Base-by-base conservation (phyloP, 495 filamentous ascomycete species). In the Neurospora sp. region DNA sequence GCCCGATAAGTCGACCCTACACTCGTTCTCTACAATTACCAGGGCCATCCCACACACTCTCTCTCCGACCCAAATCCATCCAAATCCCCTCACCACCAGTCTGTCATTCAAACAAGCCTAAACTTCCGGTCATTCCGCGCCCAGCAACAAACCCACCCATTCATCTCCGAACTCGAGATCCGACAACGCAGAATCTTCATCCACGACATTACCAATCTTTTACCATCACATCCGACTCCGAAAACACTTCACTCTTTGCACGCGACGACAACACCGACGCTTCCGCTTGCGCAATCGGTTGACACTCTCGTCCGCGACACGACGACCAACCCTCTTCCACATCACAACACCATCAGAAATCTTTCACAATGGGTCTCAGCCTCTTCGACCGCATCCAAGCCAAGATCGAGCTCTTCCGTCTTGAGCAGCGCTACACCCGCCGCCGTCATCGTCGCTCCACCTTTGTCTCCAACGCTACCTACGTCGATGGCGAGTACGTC, bases 401-500 rank as follows among this genome's bases (percentile, higher is more conserved):
- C 71, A 89, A 91, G 84, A 86, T 94, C 76, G 93, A 97, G 86
- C 89, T 97, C 78, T 96, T 94, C 86, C 92, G 93, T 39, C 90
- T 98, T 74, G 94, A 98, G 84, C 91, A 97, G 83, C 89, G 93
- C 69, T 98, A 98, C 85, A 94, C 93, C 41, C 91, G 90, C 77
- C 91, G 93, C 80, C 92, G 92, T 76, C 80, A 87, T 72, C 90
- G 93, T 75, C 93, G 94, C 83, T 93, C 89, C 72, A 94, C 91
- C 74, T 97, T 96, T 83, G 89, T 91, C 80, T 91, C 89, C 73
- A 93, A 93, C 77, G 94, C 93, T 27, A 87, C 90, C 79, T 98
- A 98, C 81, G 91, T 97, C 76, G 92, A 97, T 81, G 93, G 93
- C 80, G 94, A 98, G 83, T 98, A 96, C 84, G 87, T 96, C 78